Base-by-base conservation (phyloP, 164 flowering plant species). In the Cinnamomum chago region DNA sequence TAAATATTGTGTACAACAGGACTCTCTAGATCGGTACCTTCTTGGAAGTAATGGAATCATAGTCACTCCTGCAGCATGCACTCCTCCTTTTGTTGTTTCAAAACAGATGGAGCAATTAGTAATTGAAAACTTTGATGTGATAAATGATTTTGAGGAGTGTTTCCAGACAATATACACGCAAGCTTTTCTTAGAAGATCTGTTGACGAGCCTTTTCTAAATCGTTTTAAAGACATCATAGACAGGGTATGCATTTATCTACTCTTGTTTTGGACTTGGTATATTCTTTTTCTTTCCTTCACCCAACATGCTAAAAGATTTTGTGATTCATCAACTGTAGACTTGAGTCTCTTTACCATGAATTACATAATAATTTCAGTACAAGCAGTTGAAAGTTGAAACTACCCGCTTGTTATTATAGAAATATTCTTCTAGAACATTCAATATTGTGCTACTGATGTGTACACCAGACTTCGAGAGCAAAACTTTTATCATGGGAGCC, bases 1-100 rank as follows among this genome's bases (percentile, higher is more conserved):
- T 22, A 23, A 71, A n/a, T 24, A 14, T 20, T 77, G 51, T 80
- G 18, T 50, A 9, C 30, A 6, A 64, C 92, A 95, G 99, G 92
- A 86, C 73, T 73, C 73, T 15, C 70, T 96, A 76, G 95, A 92
- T 80, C 58, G 65, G 28, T 80, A 82, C 72, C 90, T 96, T 80
- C 84, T 92, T 40, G 86, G 83, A n/a, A 51, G 67, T 72, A 68
- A 73, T 76, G 74, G 79, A 72, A 73, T 47, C 62, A 65, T 85
- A 69, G 73, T 80, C 3, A 70, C 82, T 12, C 72, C 79, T 10
- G 74, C 70, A 25, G 69, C 65, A 22, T 73, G 78, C 70, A 28
- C 76, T 50, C 76, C 75, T 50, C 77, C 75, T 72, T 76, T 68
- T 76, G 68, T 90, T 47, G 80, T 92, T 69, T 78, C 97, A 27